A percentile compares a stretch with the other conserved stretches of the same genome.
Conservation (phyloP, 2,329 filamentous ascomycete genomes). For the Penicillium olsonii region DNA sequence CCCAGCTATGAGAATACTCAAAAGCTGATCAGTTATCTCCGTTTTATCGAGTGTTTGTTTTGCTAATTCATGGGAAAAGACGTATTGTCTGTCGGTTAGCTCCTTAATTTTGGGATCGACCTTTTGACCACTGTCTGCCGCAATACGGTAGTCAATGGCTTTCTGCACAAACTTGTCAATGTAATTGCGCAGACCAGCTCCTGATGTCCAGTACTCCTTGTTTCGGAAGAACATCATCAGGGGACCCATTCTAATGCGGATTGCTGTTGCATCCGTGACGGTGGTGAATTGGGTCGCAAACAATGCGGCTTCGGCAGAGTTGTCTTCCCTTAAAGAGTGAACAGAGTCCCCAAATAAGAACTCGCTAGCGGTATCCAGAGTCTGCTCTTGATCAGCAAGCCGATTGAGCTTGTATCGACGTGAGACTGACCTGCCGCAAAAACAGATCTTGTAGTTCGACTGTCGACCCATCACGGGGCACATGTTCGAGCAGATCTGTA, state of each 20-base stretch:
- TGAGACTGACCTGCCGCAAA: slow-evolving; percentile 15
- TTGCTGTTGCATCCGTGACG: slow-evolving; percentile 25
- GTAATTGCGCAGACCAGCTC: slow-evolving; percentile 34
- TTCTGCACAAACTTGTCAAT: slow-evolving; percentile 42
- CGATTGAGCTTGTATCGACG: too few species aligned
- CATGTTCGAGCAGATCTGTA: slow-evolving; percentile 19
- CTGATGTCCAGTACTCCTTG: slow-evolving; percentile 13
- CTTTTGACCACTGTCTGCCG: slow-evolving; percentile 19
- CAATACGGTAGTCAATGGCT: slow-evolving; percentile 28
- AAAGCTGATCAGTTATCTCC: slow-evolving; percentile 46
- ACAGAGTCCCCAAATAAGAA: slow-evolving; percentile 71
- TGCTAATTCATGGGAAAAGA: slow-evolving; percentile 51
- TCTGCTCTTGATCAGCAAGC: slow-evolving; percentile 35
- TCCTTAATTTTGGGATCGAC: slow-evolving; percentile 14
- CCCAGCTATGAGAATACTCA: slow-evolving; percentile 54
- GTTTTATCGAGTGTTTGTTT: slow-evolving; percentile 46
- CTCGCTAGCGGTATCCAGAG: slow-evolving; percentile 79
- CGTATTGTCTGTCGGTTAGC: slow-evolving; percentile 32
- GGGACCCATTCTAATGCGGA: slow-evolving; percentile 14
- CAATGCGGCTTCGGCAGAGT: slow-evolving; percentile 9
- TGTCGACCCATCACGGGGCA: slow-evolving; percentile 25
- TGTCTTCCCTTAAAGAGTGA: slow-evolving; percentile 49
- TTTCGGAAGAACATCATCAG: slow-evolving; percentile 18
- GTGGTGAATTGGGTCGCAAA: slow-evolving; percentile 33
- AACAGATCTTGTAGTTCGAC: slow-evolving; percentile 31